Conservation (phyloP, 2,329 filamentous ascomycete genomes). For the Ophiostoma himal-ulmi region DNA sequence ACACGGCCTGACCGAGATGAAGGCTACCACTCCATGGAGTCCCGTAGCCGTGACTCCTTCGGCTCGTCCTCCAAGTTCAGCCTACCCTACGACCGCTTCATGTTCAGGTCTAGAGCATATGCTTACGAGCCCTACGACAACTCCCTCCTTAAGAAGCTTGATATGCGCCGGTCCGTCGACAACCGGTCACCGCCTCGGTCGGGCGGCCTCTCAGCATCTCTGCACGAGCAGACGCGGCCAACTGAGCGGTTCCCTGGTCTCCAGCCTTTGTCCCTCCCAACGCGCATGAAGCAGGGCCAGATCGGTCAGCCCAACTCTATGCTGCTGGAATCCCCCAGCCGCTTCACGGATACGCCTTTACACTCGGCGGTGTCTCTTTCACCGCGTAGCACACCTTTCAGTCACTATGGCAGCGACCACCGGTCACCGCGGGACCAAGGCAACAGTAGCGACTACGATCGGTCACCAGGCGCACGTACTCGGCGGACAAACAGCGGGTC, state of each 20-base stretch:
- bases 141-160: slow-evolving; percentile 51
- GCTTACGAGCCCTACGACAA: slow-evolving; percentile 47
- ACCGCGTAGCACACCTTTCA: slow-evolving; percentile 41
- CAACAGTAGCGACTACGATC: slow-evolving; percentile 41
- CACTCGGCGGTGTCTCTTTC: slow-evolving; percentile 42
- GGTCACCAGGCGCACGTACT: slow-evolving; percentile 42
- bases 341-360: slow-evolving; percentile 42
- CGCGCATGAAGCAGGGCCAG: slow-evolving; percentile 37
- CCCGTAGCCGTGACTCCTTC: slow-evolving; percentile 22
- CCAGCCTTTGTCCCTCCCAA: slow-evolving; percentile 42
- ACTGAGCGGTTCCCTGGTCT: slow-evolving; percentile 36
- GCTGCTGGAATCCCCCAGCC: slow-evolving; percentile 41
- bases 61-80: slow-evolving; percentile 39
- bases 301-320: neutral
- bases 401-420: slow-evolving; percentile 34
- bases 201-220: slow-evolving; percentile 37
- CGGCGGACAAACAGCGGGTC: slow-evolving; percentile 46
- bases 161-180: slow-evolving; percentile 42
- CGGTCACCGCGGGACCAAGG: slow-evolving; percentile 37
- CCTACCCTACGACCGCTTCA: slow-evolving; percentile 45
- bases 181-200: slow-evolving; percentile 40
- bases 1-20: slow-evolving; percentile 27
- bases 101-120: slow-evolving; percentile 43
- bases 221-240: neutral
- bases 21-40: slow-evolving; percentile 27